Evolutionary conservation across 768 basidiomycete genomes (phyloP), one percentile per base, ranked within the genome.

Genomic region (Multifurca ochricompacta): DNA sequence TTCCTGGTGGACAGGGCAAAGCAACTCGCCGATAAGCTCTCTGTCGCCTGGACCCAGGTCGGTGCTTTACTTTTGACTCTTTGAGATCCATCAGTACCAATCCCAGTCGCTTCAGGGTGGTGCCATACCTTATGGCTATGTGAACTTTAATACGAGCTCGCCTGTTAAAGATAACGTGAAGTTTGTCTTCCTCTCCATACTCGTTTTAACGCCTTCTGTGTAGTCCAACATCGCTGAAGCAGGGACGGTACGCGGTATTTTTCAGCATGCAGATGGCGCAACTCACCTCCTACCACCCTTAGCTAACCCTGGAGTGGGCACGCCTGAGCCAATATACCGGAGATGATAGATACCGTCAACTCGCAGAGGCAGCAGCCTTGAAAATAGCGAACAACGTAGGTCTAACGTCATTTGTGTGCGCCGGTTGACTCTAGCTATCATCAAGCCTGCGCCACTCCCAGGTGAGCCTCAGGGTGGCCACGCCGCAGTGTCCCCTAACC

Each of bases 11-110:
- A 76, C 34, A 83, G 87, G 62, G 83, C 86, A 0, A 73, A 79
- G 65, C 65, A 83, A 60, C 70, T 86, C 21, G 79, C 78, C 1
- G 78, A 85, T 65, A 82, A 83, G 62, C 62, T 90, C 68, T 71
- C 76, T 0, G 77, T 75, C 60, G 83, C 77, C 3, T 89, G 81
- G 77, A 70, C 74, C 34, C 75, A 73, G 31, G 83, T 83, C 58
- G 47, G 78, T 66, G 13, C n/a, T n/a, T n/a, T n/a, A n/a, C n/a
- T n/a, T n/a, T n/a, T n/a, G n/a, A n/a, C n/a, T 27, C 23, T 32
- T 48, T 16, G 14, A 40, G 18, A 21, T 19, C 27, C 4, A 19
- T 32, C 18, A 14, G 57, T 50, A 28, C n/a, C n/a, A 53, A 39
- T 9, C 34, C 16, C 10, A 36, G 11, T n/a, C 6, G 9, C 13